These are phyloP conservation scores for Hypoxylon sp. DNA, from an alignment of 2,329 filamentous ascomycete genomes.

Conservation along the genomic window DNA sequence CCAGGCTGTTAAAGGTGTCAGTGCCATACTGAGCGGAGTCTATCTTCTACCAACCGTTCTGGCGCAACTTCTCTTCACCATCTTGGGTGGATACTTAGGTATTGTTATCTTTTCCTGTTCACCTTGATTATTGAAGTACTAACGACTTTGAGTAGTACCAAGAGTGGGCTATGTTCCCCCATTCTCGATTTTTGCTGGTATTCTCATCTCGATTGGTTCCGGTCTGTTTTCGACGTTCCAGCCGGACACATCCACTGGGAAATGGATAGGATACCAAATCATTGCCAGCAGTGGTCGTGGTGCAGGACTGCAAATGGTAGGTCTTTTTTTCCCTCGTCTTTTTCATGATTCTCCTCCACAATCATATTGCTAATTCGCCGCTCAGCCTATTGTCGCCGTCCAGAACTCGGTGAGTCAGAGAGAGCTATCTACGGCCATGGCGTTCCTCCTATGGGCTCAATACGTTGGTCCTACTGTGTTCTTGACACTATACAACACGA, in stretches of 20 bases:
- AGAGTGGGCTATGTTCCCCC: slow-evolving; percentile 12
- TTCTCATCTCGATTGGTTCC: slow-evolving; percentile 11
- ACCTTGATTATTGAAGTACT: neutral
- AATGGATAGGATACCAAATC: slow-evolving; percentile 21
- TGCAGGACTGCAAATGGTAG: slow-evolving; percentile 14
- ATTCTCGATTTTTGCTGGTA: slow-evolving; percentile 9
- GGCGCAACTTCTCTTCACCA: neutral
- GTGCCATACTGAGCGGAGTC: neutral
- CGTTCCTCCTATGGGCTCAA: slow-evolving; percentile 22
- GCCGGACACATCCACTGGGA: slow-evolving; percentile 6
- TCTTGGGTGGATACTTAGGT: neutral
- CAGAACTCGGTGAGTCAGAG: slow-evolving; percentile 5
- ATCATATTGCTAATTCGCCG: neutral
- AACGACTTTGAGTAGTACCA: neutral
- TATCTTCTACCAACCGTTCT: neutral
- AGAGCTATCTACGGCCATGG: slow-evolving; percentile 14
- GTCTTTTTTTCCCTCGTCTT: neutral
- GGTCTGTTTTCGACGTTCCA: slow-evolving; percentile 10
- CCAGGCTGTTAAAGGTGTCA: neutral
- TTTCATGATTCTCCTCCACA: too few relatives aligned
- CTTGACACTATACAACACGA: slow-evolving; percentile 28
- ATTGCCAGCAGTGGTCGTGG: slow-evolving; percentile 20
- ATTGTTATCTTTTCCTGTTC: neutral
- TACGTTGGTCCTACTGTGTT: slow-evolving; percentile 19
- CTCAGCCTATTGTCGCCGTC: slow-evolving; percentile 5